Evolutionary conservation across 768 basidiomycete species (phyloP), one percentile per base, ranked within the genome.

Genomic region (Auriscalpium vulgare): DNA sequence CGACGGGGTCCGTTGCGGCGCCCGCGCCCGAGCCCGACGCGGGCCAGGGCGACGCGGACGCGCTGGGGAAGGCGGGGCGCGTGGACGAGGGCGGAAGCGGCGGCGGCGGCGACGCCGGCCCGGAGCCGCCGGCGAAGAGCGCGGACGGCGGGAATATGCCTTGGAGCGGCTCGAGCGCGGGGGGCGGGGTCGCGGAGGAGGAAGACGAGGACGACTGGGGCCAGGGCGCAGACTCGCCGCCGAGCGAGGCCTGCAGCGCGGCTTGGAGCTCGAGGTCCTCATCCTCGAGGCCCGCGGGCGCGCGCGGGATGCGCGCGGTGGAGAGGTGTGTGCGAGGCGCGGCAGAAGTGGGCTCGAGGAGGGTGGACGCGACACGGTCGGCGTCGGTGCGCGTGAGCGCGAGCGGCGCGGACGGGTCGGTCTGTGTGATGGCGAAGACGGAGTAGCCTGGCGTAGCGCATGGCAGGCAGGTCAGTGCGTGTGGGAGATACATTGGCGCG

Each of bases 211-310:
- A 29, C 4, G 29, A 29, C 29, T 4, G 51, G 17, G 45, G 51
- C 60, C 44, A 21, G 14, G 54, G 52, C 9, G 59, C 37, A 8
- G 19, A 21, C 4, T 37, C 17, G 19, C 61, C 43, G 65, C 74
- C 72, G 45, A 95, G 71, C 4, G 91, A 93, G 2, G 91, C 92
- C 63, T 91, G 90, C 50, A 95, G 72, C 0, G 89, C 93, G 6
- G 84, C 88, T 67, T 97, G 94, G 2, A 95, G 78, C 56, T 91
- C 89, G 63, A 84, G 78, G 67, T 97, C 93, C 65, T 93, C 92
- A 60, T 91, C 88, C 57, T 88, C 91, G 47, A 88, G 71, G 3
- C 74, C 79, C 16, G 53, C 16, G 9, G 53, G 51, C 29, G 56
- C 29, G 7, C 8, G 23, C 37, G 55, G 46, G 8, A 47, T 23